phyloP scores from a whole-genome alignment of 2,329 filamentous ascomycete species.

The Aureobasidium leucospermi region DNA sequence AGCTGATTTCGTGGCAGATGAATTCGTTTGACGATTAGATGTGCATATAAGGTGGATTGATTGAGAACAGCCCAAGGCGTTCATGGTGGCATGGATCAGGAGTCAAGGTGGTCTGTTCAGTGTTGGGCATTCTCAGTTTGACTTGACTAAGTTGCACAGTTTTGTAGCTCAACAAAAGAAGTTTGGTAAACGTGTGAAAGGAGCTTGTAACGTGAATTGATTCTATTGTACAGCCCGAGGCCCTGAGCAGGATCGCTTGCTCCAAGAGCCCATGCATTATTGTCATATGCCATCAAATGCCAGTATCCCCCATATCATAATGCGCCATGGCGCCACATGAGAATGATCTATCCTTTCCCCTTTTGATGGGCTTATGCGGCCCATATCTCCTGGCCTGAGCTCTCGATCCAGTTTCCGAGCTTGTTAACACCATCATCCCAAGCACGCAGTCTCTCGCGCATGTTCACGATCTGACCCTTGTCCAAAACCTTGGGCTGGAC shows the following conservation, averaged over 20 bases:
- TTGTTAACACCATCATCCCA: conserved; percentile 97
- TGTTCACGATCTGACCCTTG: conserved; percentile 87
- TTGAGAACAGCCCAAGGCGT: neutral
- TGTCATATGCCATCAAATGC: conserved; percentile 10
- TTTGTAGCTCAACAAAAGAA: neutral
- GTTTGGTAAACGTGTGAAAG: neutral
- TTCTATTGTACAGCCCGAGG: conserved; percentile 9
- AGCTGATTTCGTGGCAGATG: neutral
- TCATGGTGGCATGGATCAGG: neutral
- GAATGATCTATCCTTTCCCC: neutral
- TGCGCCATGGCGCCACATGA: conserved; percentile 8
- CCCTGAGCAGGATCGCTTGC: neutral
- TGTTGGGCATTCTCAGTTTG: no score
- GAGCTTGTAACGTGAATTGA: neutral
- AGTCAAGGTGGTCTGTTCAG: neutral
- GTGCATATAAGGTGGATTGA: no score
- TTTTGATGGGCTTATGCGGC: conserved; percentile 48
- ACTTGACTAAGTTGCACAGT: neutral
- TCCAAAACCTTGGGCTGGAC: conserved; percentile 98
- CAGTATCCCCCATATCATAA: conserved; percentile 2
- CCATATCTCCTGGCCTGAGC: conserved; percentile 91
- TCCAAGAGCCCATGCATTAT: conserved; percentile 3
- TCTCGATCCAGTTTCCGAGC: conserved; percentile 94
- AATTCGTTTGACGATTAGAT: neutral
- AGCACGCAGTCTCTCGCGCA: conserved; percentile 79